Percentiles rank a stretch among this genome's conserved stretches.
phyloP scores from a whole-genome alignment of 306 rosid genomes.

The Inga laurina region DNA sequence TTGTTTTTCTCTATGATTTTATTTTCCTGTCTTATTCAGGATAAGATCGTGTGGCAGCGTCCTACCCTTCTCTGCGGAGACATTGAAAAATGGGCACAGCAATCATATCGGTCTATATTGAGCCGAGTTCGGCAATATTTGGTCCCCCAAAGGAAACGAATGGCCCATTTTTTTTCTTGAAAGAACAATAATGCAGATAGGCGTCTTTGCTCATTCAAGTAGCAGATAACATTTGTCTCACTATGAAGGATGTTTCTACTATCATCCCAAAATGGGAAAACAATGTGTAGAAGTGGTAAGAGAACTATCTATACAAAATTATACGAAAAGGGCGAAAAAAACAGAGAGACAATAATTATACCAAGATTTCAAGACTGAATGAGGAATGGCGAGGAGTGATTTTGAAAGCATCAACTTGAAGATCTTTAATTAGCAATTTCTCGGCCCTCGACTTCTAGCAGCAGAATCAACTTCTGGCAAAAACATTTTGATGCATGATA shows the following conservation, averaged over 20 bases:
- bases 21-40: background rate
- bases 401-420: slow-evolving; percentile 22
- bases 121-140: background rate
- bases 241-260: background rate
- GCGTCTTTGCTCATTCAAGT: background rate
- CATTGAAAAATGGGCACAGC: background rate
- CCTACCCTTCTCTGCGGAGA: background rate
- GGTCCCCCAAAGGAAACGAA: background rate
- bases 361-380: slow-evolving; percentile 24
- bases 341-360: slow-evolving; percentile 10
- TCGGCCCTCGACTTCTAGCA: slow-evolving; percentile 14
- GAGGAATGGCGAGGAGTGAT: slow-evolving; percentile 29
- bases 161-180: background rate
- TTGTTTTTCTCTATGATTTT: background rate
- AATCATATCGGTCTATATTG: background rate
- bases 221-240: background rate
- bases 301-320: slow-evolving; percentile 34
- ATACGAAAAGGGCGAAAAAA: slow-evolving; percentile 23
- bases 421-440: slow-evolving; percentile 19
- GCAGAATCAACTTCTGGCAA: slow-evolving; percentile 32
- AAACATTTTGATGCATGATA: slow-evolving; percentile 3
- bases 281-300: background rate
- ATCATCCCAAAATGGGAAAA: slow-evolving; percentile 26
- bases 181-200: background rate
- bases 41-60: background rate